Evolutionary conservation across 345 rosid genomes (phyloP), one percentile per base, ranked within the genome.

Genomic region (rapeseed (Brassica napus)): DNA sequence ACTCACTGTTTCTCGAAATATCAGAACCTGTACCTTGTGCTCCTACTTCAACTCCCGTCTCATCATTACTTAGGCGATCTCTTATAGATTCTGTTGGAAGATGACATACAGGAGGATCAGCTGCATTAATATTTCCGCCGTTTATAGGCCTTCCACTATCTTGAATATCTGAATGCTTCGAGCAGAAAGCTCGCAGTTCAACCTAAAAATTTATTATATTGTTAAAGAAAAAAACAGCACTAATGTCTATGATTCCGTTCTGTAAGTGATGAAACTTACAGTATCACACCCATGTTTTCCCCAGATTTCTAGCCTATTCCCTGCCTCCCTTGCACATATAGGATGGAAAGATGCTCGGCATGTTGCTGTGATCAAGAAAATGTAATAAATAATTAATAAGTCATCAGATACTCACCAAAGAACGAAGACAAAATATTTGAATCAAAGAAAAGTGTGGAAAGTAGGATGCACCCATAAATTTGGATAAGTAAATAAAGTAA

Each of bases 331-430:
- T 18, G 98, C 98, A 88, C 99, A 96, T 52, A 86, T 81, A 71
- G 99, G 99, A 88, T 96, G 99, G 76, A 96, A 93, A 69, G 99
- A 84, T 79, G 89, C 60, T 81, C 97, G 86, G 87, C 99, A 95
- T 74, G 93, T 68, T 77, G 97, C 99, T 95, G 87, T 70, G 73
- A 61, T 75, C 77, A 67, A 73, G 31, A 76, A 71, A 68, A 39
- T 82, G 82, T 81, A 83, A 83, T 68, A 70, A 68, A 69, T 73
- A 89, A 85, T 88, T 32, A 75, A 70, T 64, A 34, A 70, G 63
- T 31, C 76, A 31, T 44, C 72, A 52, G 5, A 8, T 61, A 8
- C 28, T 26, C 28, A 26, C 28, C 28, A 26, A 26, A 26, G 28
- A 26, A 26, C 3, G 28, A 26, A 0, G 28, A 26, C 28, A 26